Evolutionary conservation across 2,329 filamentous ascomycete genomes (phyloP).

Genomic region (Ceratocystis lukuohia): DNA sequence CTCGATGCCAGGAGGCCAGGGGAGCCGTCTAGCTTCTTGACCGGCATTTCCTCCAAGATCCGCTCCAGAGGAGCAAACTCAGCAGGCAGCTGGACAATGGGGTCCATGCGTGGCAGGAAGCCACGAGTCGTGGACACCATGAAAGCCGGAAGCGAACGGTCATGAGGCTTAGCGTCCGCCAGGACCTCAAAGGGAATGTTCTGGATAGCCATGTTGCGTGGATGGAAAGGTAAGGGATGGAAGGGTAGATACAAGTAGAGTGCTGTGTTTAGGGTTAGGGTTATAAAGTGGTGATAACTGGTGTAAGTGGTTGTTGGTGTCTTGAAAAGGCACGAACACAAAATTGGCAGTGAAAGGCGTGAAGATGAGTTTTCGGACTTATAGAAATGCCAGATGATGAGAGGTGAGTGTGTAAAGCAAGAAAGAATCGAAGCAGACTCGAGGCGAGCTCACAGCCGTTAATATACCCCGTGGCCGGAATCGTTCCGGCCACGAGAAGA

Average conservation of each 20-base stretch:
- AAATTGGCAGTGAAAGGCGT: constrained; percentile 22
- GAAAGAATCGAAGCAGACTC: not conserved
- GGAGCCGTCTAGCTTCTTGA: constrained; percentile 57
- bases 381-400: not conserved
- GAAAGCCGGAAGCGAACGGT: constrained; percentile 55
- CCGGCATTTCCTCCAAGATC: constrained; percentile 63
- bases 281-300: constrained; percentile 6
- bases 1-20: constrained; percentile 65
- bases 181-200: constrained; percentile 43
- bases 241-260: not conserved
- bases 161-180: constrained; percentile 46
- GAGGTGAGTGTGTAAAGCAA: not conserved
- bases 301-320: constrained; percentile 14
- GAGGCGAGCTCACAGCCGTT: constrained; percentile 24
- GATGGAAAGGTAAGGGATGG: constrained; percentile 13
- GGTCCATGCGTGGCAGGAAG: constrained; percentile 57
- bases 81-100: constrained; percentile 49
- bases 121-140: constrained; percentile 65
- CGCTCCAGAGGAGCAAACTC: constrained; percentile 62
- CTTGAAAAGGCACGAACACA: constrained; percentile 2
- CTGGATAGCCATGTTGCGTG: constrained; percentile 18
- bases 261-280: not conserved
- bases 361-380: constrained; percentile 4
- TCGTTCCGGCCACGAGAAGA: constrained; percentile 16
- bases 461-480: constrained; percentile 35